phyloP scores from a whole-genome alignment of 768 basidiomycete species.

The Boletus tomentosulus region DNA sequence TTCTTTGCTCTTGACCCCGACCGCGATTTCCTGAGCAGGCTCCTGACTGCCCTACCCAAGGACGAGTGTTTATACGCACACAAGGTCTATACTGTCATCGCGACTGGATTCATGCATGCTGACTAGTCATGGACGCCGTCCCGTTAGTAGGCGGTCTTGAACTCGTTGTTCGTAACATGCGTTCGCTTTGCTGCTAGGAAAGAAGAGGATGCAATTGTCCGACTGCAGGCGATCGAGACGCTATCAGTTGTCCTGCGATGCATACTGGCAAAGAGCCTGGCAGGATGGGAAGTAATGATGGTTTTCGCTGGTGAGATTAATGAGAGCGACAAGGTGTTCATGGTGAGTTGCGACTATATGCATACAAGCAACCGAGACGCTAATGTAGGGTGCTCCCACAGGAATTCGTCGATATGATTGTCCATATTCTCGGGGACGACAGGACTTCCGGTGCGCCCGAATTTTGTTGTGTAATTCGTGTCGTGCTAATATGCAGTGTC shows the following conservation, averaged over 20 bases:
- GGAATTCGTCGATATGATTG: conserved; percentile 48
- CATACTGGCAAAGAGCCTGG: conserved; percentile 52
- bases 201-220: conserved; percentile 14
- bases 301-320: conserved; percentile 57
- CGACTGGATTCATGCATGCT: conserved; percentile 3
- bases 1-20: conserved; percentile 53
- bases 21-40: conserved; percentile 38
- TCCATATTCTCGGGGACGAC: conserved; percentile 43
- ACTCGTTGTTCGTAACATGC: conserved; percentile 45
- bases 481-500: neutral
- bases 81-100: conserved; percentile 40
- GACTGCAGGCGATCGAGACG: conserved; percentile 47
- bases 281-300: conserved; percentile 74
- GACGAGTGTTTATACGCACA: conserved; percentile 45
- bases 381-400: conserved; percentile 22
- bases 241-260: conserved; percentile 44
- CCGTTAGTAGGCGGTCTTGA: conserved; percentile 47
- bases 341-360: conserved; percentile 28
- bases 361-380: neutral
- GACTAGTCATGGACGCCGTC: conserved; percentile 8
- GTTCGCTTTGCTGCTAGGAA: conserved; percentile 36
- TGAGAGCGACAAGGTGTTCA: conserved; percentile 56
- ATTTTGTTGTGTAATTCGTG: neutral
- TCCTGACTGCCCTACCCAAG: conserved; percentile 41
- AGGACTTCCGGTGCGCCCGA: conserved; percentile 32